Evolutionary conservation across 345 rosid genomes (phyloP).

Genomic region (Hypericum androsaemum): DNA sequence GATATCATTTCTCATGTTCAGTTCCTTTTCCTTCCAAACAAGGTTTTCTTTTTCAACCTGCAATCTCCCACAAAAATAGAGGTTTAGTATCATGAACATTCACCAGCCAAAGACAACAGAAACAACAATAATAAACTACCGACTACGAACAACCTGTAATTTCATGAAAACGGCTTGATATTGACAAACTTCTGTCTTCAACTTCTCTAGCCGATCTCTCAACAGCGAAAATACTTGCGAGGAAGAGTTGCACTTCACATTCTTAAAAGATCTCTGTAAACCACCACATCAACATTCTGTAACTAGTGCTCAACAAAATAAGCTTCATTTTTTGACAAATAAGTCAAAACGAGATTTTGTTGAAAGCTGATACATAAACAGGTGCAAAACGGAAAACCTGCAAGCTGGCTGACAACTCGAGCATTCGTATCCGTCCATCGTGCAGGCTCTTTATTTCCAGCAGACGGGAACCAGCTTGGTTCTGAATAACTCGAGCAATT

Average conservation of each 20-base stretch:
- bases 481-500: slow-evolving; percentile 37
- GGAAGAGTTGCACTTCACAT: slow-evolving; percentile 48
- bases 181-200: slow-evolving; percentile 52
- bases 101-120: slow-evolving; percentile 12
- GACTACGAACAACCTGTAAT: slow-evolving; percentile 88
- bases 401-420: too few species aligned
- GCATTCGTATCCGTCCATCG: slow-evolving; percentile 59
- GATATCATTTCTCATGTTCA: slow-evolving; percentile 60
- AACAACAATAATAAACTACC: slow-evolving; percentile 36
- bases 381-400: too few species aligned
- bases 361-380: slow-evolving; percentile 43
- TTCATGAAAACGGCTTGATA: slow-evolving; percentile 73
- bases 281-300: slow-evolving; percentile 16
- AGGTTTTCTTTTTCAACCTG: slow-evolving; percentile 86
- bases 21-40: slow-evolving; percentile 76
- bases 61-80: slow-evolving; percentile 12
- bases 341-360: neutral
- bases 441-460: slow-evolving; percentile 62
- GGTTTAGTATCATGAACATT: slow-evolving; percentile 23
- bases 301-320: slow-evolving; percentile 9
- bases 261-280: slow-evolving; percentile 64
- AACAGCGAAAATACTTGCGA: slow-evolving; percentile 52
- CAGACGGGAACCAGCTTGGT: slow-evolving; percentile 53
- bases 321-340: slow-evolving; percentile 15
- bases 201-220: slow-evolving; percentile 64